A percentile compares a stretch with the other conserved stretches of the same genome.
These are phyloP conservation scores for Pseudogymnoascus sp. DNA, from an alignment of 2,329 filamentous ascomycete species.

Conservation along the genomic window DNA sequence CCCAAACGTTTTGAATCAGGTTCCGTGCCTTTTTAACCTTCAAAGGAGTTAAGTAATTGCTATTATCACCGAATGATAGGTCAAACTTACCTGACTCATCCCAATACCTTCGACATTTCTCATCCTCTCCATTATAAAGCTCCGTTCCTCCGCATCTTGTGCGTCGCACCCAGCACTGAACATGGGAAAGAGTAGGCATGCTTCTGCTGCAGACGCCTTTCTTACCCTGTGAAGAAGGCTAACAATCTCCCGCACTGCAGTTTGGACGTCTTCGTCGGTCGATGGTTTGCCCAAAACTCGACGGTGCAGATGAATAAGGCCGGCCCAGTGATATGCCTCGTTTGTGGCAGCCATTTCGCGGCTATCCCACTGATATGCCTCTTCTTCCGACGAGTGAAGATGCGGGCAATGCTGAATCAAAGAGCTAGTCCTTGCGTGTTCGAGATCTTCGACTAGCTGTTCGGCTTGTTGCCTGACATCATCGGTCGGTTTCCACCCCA, in stretches of 20 bases:
- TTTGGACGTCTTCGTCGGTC: slow-evolving; percentile 52
- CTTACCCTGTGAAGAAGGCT: slow-evolving; percentile 54
- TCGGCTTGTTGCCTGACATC: slow-evolving; percentile 50
- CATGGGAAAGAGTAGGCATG: slow-evolving; percentile 70
- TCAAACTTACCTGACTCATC: slow-evolving; percentile 59
- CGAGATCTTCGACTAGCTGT: slow-evolving; percentile 53
- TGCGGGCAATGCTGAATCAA: slow-evolving; percentile 35
- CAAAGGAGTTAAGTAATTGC: slow-evolving; percentile 14
- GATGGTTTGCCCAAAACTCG: slow-evolving; percentile 59
- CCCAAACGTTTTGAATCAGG: slow-evolving; percentile 64
- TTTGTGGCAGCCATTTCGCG: slow-evolving; percentile 65
- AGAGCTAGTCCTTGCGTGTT: slow-evolving; percentile 43
- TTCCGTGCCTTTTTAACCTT: slow-evolving; percentile 52
- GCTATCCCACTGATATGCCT: slow-evolving; percentile 49
- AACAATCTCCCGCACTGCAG: slow-evolving; percentile 56
- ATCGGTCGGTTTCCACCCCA: slow-evolving; percentile 51
- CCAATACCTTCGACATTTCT: slow-evolving; percentile 63
- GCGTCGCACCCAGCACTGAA: slow-evolving; percentile 78
- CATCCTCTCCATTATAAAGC: slow-evolving; percentile 58
- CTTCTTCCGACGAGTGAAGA: slow-evolving; percentile 40
- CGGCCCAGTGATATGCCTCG: slow-evolving; percentile 72
- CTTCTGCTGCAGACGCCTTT: slow-evolving; percentile 62
- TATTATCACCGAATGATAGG: background rate
- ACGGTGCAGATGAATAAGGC: slow-evolving; percentile 66
- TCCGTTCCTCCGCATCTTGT: slow-evolving; percentile 45